Percentiles rank a stretch among this genome's conserved stretches.
phyloP scores from a whole-genome alignment of 805 yeast genomes.

The Saccharomycopsis lassenensis region DNA sequence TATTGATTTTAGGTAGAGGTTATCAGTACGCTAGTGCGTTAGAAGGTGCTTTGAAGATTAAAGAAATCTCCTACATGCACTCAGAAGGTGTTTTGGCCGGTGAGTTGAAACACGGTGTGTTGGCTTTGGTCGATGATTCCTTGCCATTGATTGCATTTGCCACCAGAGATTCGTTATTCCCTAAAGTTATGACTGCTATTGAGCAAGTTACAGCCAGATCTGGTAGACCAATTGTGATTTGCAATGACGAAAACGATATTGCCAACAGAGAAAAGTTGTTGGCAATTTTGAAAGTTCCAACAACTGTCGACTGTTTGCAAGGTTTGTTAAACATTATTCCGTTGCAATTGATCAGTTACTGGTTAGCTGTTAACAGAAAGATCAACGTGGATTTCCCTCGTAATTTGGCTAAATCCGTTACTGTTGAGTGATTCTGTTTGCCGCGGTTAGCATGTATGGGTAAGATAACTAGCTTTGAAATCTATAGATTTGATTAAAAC shows the following conservation, averaged over 20 bases:
- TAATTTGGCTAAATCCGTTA: conserved; percentile 95
- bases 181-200: conserved; percentile 90
- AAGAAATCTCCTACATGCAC: conserved; percentile 97
- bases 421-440: conserved; percentile 47
- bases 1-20: conserved; percentile 91
- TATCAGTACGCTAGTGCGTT: conserved; percentile 94
- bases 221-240: conserved; percentile 90
- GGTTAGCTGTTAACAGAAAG: conserved; percentile 92
- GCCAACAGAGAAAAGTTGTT: conserved; percentile 46
- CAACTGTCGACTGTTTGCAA: conserved; percentile 94
- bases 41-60: conserved; percentile 97
- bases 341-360: conserved; percentile 88
- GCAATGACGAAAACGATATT: conserved; percentile 71
- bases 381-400: conserved; percentile 98
- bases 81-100: conserved; percentile 99
- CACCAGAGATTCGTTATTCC: conserved; percentile 91
- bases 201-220: conserved; percentile 96
- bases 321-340: conserved; percentile 93
- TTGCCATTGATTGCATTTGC: conserved; percentile 94
- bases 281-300: conserved; percentile 82
- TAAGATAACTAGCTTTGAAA: no score
- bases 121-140: conserved; percentile 89
- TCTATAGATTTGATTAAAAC: no score
- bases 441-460: no score
- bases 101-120: conserved; percentile 95